A percentile compares a stretch with the other conserved stretches of the same genome.
phyloP scores from a whole-genome alignment of 2,329 filamentous ascomycete species.

The Magnaporthiopsis incrustans region DNA sequence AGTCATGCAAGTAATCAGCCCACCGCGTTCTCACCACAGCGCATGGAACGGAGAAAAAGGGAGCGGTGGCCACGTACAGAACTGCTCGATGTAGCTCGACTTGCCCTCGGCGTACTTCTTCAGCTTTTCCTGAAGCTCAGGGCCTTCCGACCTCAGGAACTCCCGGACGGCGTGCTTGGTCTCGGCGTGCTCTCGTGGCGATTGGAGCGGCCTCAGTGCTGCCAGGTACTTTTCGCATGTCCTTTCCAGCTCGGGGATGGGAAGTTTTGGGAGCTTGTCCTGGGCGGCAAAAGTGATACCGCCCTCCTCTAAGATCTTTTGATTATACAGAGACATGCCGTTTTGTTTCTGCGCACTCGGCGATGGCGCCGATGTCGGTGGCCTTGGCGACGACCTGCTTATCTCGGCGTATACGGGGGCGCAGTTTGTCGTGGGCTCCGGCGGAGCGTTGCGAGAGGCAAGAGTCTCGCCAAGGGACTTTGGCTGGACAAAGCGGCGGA shows the following conservation, averaged over 20 bases:
- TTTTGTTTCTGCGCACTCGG: conserved; percentile 21
- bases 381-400: conserved; percentile 23
- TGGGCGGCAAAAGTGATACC: conserved; percentile 86
- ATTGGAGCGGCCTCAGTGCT: conserved; percentile 74
- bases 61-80: conserved; percentile 60
- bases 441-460: conserved; percentile 31
- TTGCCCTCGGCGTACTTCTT: conserved; percentile 86
- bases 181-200: conserved; percentile 71
- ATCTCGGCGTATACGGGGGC: conserved; percentile 24
- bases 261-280: conserved; percentile 81
- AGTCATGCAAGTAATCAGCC: background rate
- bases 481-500: conserved; percentile 60
- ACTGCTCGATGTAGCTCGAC: conserved; percentile 97
- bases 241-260: conserved; percentile 78
- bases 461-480: conserved; percentile 67
- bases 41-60: background rate
- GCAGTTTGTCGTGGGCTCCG: conserved; percentile 9
- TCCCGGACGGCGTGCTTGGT: conserved; percentile 73
- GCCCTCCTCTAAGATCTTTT: conserved; percentile 47
- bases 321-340: conserved; percentile 43
- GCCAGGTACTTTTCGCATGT: conserved; percentile 74
- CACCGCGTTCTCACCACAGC: background rate
- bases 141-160: conserved; percentile 74
- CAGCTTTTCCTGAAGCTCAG: conserved; percentile 76
- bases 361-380: conserved; percentile 19